These are phyloP conservation scores for Rhododendron ovatum DNA, from an alignment of 148 eudicot genomes.

Conservation along the genomic window DNA sequence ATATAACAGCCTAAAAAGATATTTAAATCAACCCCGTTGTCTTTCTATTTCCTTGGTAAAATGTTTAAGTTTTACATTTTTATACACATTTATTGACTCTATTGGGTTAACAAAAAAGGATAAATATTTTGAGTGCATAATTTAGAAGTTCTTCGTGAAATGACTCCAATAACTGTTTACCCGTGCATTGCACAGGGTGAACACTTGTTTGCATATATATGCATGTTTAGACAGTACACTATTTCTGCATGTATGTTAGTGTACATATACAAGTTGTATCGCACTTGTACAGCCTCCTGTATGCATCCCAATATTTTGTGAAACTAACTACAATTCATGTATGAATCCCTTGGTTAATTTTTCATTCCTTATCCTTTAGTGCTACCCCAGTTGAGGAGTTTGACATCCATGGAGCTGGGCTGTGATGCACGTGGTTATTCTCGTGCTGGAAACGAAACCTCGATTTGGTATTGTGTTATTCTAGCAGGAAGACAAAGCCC, in stretches of 20 bases:
- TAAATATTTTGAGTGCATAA: background rate
- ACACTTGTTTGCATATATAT: background rate
- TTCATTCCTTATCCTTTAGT: slow-evolving; percentile 31
- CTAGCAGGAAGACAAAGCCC: slow-evolving; percentile 75
- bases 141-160: background rate
- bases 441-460: slow-evolving; percentile 61
- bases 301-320: background rate
- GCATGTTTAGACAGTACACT: background rate
- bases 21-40: no score
- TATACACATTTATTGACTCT: background rate
- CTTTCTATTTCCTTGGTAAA: no score
- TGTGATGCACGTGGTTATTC: slow-evolving; percentile 85
- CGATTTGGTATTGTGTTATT: slow-evolving; percentile 87
- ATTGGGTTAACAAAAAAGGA: background rate
- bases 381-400: slow-evolving; percentile 82
- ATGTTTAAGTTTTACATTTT: background rate
- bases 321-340: background rate
- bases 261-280: background rate
- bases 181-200: background rate
- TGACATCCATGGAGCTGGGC: slow-evolving; percentile 88
- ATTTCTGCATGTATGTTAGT: background rate
- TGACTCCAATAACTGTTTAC: background rate
- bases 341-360: slow-evolving; percentile 1
- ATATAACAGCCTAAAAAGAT: no score
- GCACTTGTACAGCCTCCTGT: background rate